phyloP scores from a whole-genome alignment of 1,139 yeast species.

The Yamadazyma atlantica region DNA sequence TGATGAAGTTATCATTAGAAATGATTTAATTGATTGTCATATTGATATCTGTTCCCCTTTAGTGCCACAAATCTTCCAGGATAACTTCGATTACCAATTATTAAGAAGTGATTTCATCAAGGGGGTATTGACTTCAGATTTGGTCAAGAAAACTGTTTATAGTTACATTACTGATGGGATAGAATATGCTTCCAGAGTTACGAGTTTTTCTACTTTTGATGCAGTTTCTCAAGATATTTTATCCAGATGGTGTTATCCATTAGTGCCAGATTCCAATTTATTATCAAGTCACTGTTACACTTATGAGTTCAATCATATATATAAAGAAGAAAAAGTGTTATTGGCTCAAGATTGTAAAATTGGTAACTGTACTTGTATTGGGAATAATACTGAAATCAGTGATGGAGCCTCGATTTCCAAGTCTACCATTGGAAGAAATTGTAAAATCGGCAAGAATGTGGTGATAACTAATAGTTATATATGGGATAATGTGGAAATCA shows the following conservation, averaged over 20 bases:
- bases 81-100: slow-evolving; percentile 89
- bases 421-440: slow-evolving; percentile 82
- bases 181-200: slow-evolving; percentile 88
- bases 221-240: slow-evolving; percentile 89
- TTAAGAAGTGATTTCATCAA: slow-evolving; percentile 84
- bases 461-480: slow-evolving; percentile 70
- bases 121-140: slow-evolving; percentile 88
- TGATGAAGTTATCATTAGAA: slow-evolving; percentile 76
- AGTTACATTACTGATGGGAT: slow-evolving; percentile 74
- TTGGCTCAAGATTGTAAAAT: slow-evolving; percentile 90
- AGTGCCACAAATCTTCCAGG: slow-evolving; percentile 94
- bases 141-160: slow-evolving; percentile 86
- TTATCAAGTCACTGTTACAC: slow-evolving; percentile 68
- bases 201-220: slow-evolving; percentile 89
- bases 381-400: slow-evolving; percentile 67
- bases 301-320: slow-evolving; percentile 81
- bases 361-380: slow-evolving; percentile 75
- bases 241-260: slow-evolving; percentile 90
- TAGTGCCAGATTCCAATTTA: slow-evolving; percentile 83
- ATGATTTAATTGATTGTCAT: slow-evolving; percentile 93
- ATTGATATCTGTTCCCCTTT: slow-evolving; percentile 94
- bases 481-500: slow-evolving; percentile 80
- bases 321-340: slow-evolving; percentile 79
- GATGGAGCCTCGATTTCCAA: slow-evolving; percentile 55
- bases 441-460: slow-evolving; percentile 80